Percentiles rank a stretch among this genome's conserved stretches.
Evolutionary conservation across 805 yeast genomes (phyloP).

Genomic region (Candida quercuum): DNA sequence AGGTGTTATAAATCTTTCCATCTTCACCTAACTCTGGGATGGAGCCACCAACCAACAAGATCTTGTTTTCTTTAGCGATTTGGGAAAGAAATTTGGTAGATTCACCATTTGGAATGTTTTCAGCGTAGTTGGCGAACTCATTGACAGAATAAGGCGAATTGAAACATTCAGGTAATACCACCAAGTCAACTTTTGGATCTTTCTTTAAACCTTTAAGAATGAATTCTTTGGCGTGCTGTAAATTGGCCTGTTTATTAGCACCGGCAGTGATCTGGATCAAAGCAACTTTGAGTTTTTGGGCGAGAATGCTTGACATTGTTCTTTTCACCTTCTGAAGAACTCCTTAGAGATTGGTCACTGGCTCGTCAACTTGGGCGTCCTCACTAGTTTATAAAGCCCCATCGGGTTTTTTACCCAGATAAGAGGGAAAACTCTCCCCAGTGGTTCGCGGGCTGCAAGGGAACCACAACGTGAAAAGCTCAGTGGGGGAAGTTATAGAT

Average conservation of each 20-base stretch:
- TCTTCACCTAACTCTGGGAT: slow-evolving; percentile 69
- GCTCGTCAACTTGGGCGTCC: too few species aligned
- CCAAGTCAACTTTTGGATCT: slow-evolving; percentile 62
- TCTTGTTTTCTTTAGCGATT: slow-evolving; percentile 60
- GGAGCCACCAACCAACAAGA: slow-evolving; percentile 85
- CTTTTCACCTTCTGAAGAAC: background rate
- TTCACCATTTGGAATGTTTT: slow-evolving; percentile 72
- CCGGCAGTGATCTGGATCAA: slow-evolving; percentile 72
- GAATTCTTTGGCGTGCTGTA: slow-evolving; percentile 58
- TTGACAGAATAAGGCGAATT: slow-evolving; percentile 91
- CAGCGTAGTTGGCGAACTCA: slow-evolving; percentile 85
- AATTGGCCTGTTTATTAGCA: slow-evolving; percentile 70
- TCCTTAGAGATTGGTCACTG: too few species aligned
- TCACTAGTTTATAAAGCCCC: too few species aligned
- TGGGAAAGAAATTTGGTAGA: slow-evolving; percentile 57
- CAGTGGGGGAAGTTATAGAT: too few species aligned
- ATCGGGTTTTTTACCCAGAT: too few species aligned
- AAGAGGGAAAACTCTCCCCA: too few species aligned
- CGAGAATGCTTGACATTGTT: slow-evolving; percentile 15
- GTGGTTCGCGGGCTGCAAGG: too few species aligned
- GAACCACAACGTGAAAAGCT: too few species aligned
- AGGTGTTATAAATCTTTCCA: slow-evolving; percentile 65
- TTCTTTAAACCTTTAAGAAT: slow-evolving; percentile 55
- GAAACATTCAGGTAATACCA: slow-evolving; percentile 95
- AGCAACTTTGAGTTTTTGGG: slow-evolving; percentile 67